phyloP scores from a whole-genome alignment of 331 rosid species.

The Malus hybrid region DNA sequence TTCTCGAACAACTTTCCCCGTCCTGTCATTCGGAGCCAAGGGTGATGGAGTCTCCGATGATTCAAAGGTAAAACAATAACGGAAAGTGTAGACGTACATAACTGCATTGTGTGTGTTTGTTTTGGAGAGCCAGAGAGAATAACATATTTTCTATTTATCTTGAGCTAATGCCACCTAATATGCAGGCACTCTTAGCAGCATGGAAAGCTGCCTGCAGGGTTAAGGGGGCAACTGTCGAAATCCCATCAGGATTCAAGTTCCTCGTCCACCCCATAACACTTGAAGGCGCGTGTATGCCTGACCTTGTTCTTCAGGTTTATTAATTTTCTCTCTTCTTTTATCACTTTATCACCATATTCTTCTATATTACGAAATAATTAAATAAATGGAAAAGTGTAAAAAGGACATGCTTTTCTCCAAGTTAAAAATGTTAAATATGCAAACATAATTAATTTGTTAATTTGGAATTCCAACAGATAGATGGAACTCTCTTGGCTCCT shows the following conservation, averaged over 20 bases:
- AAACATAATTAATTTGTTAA: slow-evolving; percentile 10
- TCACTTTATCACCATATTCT: background rate
- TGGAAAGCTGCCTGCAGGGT: slow-evolving; percentile 81
- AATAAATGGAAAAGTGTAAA: background rate
- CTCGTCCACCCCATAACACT: slow-evolving; percentile 62
- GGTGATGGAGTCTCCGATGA: slow-evolving; percentile 80
- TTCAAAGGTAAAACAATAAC: slow-evolving; percentile 48
- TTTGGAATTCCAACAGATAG: slow-evolving; percentile 49
- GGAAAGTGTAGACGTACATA: background rate
- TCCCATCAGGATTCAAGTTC: slow-evolving; percentile 57
- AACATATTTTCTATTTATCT: background rate
- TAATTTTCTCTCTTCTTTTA: background rate
- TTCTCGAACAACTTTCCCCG: slow-evolving; percentile 25
- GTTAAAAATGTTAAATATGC: background rate
- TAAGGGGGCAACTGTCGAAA: slow-evolving; percentile 47
- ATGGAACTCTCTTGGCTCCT: slow-evolving; percentile 79
- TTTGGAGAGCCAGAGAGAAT: background rate
- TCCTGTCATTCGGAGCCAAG: slow-evolving; percentile 78
- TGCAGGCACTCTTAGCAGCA: slow-evolving; percentile 70
- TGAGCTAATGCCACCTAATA: slow-evolving; percentile 8
- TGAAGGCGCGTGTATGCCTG: slow-evolving; percentile 76
- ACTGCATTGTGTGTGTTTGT: background rate
- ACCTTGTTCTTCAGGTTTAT: slow-evolving; percentile 70
- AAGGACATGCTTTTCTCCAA: background rate
- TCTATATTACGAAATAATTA: background rate